Conservation (phyloP, 2,329 filamentous ascomycete genomes). For the Fusarium napiforme region DNA sequence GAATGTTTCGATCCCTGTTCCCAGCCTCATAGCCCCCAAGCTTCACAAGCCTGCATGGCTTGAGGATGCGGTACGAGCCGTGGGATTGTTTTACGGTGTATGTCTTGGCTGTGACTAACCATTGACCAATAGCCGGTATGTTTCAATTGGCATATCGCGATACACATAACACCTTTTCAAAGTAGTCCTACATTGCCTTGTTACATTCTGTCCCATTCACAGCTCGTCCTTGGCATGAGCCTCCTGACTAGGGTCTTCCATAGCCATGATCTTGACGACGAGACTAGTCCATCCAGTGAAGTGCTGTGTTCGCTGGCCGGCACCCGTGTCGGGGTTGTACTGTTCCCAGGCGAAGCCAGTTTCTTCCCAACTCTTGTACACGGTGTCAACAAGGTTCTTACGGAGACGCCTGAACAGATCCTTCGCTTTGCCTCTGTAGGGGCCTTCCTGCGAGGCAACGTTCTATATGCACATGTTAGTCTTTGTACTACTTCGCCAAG, state of each 20-base stretch:
- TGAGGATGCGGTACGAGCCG: slow-evolving; percentile 24
- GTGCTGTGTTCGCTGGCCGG: slow-evolving; percentile 95
- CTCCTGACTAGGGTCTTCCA: slow-evolving; percentile 73
- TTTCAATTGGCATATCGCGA: slow-evolving; percentile 6
- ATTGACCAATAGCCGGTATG: slow-evolving; percentile 3
- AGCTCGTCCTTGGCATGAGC: slow-evolving; percentile 59
- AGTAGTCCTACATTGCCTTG: slow-evolving; percentile 2
- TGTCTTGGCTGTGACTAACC: slow-evolving; percentile 2
- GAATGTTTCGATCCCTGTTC: slow-evolving; percentile 15
- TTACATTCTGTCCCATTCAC: slow-evolving; percentile 42
- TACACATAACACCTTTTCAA: slow-evolving; percentile 8
- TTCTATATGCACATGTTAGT: slow-evolving; percentile 58
- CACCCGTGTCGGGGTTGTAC: slow-evolving; percentile 92
- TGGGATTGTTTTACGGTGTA: slow-evolving; percentile 13
- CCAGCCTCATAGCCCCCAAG: slow-evolving; percentile 5
- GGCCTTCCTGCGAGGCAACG: slow-evolving; percentile 72
- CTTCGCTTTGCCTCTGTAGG: slow-evolving; percentile 74
- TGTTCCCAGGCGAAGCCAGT: slow-evolving; percentile 99
- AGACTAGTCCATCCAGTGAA: slow-evolving; percentile 99
- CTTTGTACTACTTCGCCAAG: neutral
- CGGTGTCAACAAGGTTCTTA: slow-evolving; percentile 86
- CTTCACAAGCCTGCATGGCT: slow-evolving; percentile 30
- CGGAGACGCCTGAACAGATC: slow-evolving; percentile 81
- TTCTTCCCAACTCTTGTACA: slow-evolving; percentile 86
- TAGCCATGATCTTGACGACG: slow-evolving; percentile 96